Conservation (phyloP, 176 grass and related monocot genomes). For the Avena atlantica region DNA sequence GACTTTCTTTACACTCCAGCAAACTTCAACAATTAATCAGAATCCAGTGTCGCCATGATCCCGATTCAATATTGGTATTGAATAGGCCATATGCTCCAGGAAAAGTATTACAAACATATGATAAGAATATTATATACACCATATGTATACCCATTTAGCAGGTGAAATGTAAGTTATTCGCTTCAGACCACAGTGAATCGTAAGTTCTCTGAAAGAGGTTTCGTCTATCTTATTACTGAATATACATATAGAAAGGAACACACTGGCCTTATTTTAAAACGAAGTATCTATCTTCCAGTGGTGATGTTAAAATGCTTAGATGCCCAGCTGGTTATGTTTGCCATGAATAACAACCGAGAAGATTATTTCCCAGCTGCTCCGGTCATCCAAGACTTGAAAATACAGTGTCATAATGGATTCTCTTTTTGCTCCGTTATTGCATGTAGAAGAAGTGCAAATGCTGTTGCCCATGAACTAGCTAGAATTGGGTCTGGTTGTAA, state of each 20-base stretch:
- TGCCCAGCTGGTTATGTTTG: no score
- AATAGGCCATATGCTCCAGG: not conserved
- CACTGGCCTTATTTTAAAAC: not conserved
- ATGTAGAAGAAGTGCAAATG: no score
- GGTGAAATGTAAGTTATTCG: not conserved
- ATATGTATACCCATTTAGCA: not conserved
- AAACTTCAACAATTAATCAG: not conserved
- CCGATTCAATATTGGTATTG: not conserved
- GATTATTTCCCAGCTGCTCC: no score
- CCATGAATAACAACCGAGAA: no score
- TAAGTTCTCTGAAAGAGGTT: not conserved
- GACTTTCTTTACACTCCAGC: not conserved
- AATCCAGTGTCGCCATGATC: not conserved
- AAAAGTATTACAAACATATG: not conserved
- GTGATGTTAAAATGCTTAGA: slow-evolving; percentile 42
- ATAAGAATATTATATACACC: not conserved
- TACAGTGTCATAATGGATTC: no score
- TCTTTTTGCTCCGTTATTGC: no score
- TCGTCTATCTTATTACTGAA: slow-evolving; percentile 6
- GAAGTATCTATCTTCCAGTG: slow-evolving; percentile 17
- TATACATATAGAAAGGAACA: not conserved
- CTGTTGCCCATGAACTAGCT: no score
- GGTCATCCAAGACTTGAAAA: no score
- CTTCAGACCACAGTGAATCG: not conserved
- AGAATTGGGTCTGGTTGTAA: no score